A percentile compares a stretch with the other conserved stretches of the same genome.
phyloP scores from a whole-genome alignment of 306 rosid genomes.

The Castanospermum australe region DNA sequence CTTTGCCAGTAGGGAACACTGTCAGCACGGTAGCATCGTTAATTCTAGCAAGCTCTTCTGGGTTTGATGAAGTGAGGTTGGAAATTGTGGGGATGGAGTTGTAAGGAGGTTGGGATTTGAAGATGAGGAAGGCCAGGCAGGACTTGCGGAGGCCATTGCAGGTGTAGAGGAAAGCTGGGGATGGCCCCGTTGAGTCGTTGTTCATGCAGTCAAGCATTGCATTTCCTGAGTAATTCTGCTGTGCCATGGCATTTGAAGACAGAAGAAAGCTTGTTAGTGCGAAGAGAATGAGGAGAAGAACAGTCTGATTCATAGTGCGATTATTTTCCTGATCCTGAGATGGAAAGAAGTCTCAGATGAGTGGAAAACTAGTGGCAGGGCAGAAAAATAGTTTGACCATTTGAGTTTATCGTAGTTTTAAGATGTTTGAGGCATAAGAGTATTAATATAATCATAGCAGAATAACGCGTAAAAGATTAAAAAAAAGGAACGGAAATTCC shows the following conservation, averaged over 20 bases:
- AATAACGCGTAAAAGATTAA: neutral
- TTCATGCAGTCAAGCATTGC: neutral
- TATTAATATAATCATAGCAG: neutral
- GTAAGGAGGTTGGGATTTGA: constrained; percentile 54
- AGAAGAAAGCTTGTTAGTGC: neutral
- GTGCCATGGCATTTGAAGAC: neutral
- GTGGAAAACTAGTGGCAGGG: neutral
- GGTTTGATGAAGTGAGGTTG: constrained; percentile 52
- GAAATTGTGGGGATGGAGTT: constrained; percentile 45
- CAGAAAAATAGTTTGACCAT: neutral
- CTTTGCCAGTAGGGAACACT: constrained; percentile 37
- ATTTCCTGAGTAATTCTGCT: constrained; percentile 35
- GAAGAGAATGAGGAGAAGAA: neutral
- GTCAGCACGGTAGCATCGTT: constrained; percentile 31
- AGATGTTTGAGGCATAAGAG: neutral
- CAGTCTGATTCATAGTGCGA: neutral
- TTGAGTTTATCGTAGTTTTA: neutral
- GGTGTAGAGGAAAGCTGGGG: constrained; percentile 40
- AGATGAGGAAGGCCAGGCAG: constrained; percentile 57
- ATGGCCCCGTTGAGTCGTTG: constrained; percentile 28
- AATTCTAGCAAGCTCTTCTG: constrained; percentile 45
- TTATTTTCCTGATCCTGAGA: neutral
- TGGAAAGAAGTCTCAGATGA: neutral
- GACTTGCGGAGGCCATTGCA: constrained; percentile 43
- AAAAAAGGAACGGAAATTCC: neutral